Conservation (phyloP, 805 yeast genomes). For the Barnettozyma salicaria region DNA sequence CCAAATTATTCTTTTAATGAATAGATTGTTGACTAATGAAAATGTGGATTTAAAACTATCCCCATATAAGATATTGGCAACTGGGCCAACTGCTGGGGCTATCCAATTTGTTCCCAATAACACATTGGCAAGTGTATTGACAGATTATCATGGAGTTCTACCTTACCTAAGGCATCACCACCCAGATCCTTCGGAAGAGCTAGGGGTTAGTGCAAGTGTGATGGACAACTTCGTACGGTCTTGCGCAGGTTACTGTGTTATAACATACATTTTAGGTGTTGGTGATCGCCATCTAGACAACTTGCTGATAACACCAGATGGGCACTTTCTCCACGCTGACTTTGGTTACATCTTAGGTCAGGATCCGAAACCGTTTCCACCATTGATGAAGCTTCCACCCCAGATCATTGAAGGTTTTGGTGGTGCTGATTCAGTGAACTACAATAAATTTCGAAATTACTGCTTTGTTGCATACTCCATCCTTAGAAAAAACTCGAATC, state of each 20-base stretch:
- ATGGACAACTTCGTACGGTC: conserved; percentile 95
- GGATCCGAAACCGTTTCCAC: conserved; percentile 98
- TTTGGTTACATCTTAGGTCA: conserved; percentile 95
- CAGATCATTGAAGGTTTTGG: conserved; percentile 98
- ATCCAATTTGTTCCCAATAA: conserved; percentile 93
- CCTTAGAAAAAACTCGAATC: conserved; percentile 79
- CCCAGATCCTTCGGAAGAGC: conserved; percentile 39
- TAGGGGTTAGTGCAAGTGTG: conserved; percentile 40
- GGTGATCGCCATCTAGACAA: conserved; percentile 97
- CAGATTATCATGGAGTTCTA: conserved; percentile 70
- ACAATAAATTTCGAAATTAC: conserved; percentile 79
- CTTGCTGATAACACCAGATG: conserved; percentile 71
- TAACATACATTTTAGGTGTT: conserved; percentile 89
- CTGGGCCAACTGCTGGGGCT: conserved; percentile 87
- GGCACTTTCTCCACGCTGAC: conserved; percentile 95
- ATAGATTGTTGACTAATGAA: conserved; percentile 78
- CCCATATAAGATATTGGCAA: conserved; percentile 87
- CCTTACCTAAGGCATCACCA: conserved; percentile 63
- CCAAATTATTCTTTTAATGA: conserved; percentile 89
- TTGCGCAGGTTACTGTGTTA: conserved; percentile 97
- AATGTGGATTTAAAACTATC: conserved; percentile 82
- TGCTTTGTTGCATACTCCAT: conserved; percentile 94
- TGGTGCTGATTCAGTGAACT: conserved; percentile 80
- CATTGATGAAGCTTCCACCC: conserved; percentile 94
- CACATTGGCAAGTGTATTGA: conserved; percentile 73